Evolutionary conservation across 441 rosid genomes (phyloP).

Genomic region (Corymbia calophylla): DNA sequence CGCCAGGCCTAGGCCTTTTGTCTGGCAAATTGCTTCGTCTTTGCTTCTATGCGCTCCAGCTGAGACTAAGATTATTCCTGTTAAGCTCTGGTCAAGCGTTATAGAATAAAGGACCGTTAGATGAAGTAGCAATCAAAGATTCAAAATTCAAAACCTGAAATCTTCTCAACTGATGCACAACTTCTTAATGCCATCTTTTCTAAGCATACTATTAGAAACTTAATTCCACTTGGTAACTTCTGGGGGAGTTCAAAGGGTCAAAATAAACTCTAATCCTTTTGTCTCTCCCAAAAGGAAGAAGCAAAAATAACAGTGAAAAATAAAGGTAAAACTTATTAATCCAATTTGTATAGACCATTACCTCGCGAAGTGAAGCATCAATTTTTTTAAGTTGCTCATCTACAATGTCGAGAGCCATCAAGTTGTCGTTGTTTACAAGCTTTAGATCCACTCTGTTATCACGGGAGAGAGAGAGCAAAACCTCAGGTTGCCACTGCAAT

Average conservation of each 20-base stretch:
- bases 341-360: not conserved
- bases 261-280: not conserved
- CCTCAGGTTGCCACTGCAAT: not conserved
- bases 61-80: not conserved
- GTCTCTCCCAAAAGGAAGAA: not conserved
- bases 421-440: not conserved
- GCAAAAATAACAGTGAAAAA: not conserved
- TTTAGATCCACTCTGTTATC: not conserved
- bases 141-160: not conserved
- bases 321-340: not conserved
- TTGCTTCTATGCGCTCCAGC: not conserved
- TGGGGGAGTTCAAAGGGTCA: not conserved
- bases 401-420: not conserved
- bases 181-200: not conserved
- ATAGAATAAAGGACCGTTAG: not conserved
- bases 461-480: not conserved
- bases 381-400: not conserved
- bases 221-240: not conserved
- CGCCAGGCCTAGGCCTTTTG: not conserved
- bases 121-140: too few relatives aligned
- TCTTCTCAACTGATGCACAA: not conserved
- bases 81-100: not conserved
- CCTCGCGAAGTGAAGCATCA: not conserved
- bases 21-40: not conserved
- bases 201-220: not conserved